A percentile compares a stretch with the other conserved stretches of the same genome.
Evolutionary conservation across 805 yeast species (phyloP).

Genomic region (Vanderwaltozyma tropicalis): DNA sequence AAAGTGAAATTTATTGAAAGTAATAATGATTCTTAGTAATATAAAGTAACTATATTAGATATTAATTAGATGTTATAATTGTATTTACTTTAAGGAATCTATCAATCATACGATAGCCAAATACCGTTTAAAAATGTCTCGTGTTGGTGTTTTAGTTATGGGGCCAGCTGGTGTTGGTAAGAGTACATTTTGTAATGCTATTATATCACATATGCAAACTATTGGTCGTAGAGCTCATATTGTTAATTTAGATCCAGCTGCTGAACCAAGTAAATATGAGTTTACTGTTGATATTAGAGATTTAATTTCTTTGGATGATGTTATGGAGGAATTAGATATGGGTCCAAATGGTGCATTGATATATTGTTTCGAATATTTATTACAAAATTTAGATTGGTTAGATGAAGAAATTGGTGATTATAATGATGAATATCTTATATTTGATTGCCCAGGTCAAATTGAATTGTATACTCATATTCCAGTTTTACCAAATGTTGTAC

Average conservation of each 20-base stretch:
- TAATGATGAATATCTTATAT: constrained; percentile 86
- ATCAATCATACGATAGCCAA: too few species aligned
- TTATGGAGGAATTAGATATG: constrained; percentile 83
- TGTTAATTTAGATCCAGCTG: constrained; percentile 94
- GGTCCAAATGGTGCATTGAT: constrained; percentile 95
- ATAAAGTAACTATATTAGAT: too few species aligned
- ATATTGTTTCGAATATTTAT: constrained; percentile 84
- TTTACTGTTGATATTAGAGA: constrained; percentile 90
- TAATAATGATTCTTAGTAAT: too few species aligned
- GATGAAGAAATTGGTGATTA: constrained; percentile 95
- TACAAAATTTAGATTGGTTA: constrained; percentile 90
- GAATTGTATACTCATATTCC: constrained; percentile 93
- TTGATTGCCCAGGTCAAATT: constrained; percentile 96
- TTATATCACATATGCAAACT: constrained; percentile 79
- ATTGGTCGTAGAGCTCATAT: constrained; percentile 89
- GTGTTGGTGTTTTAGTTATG: constrained; percentile 85
- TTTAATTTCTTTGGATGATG: constrained; percentile 81
- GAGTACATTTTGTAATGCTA: constrained; percentile 82
- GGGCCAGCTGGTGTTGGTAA: constrained; percentile 99
- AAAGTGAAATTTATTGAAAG: too few species aligned
- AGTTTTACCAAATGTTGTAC: constrained; percentile 78
- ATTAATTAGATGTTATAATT: too few species aligned
- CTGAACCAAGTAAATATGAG: constrained; percentile 84
- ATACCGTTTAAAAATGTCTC: constrained; percentile 75
- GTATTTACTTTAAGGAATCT: too few species aligned